phyloP scores from a whole-genome alignment of 805 yeast genomes.

The Candida railenensis region DNA sequence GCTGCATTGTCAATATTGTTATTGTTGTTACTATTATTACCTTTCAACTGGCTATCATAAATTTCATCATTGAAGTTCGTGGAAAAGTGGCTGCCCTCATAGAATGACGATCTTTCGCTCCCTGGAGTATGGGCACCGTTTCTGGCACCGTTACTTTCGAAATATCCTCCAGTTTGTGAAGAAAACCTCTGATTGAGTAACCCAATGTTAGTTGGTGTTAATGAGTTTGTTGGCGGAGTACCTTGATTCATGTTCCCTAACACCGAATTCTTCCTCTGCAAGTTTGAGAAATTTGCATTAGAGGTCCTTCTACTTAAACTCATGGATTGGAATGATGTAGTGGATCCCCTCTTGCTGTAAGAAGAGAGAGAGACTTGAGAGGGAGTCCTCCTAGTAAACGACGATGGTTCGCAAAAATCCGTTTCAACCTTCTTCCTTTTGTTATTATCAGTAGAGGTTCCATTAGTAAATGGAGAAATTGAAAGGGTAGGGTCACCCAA shows the following conservation, averaged over 20 bases:
- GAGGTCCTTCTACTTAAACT: conserved; percentile 18
- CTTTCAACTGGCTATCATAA: background rate
- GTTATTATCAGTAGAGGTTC: conserved; percentile 18
- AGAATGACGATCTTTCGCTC: conserved; percentile 1
- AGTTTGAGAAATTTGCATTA: conserved; percentile 10
- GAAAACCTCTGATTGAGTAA: conserved; percentile 21
- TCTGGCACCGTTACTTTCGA: conserved; percentile 13
- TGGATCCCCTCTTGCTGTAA: conserved; percentile 14
- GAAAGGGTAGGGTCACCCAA: conserved; percentile 3
- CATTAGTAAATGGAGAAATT: conserved; percentile 6
- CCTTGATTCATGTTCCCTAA: conserved; percentile 1
- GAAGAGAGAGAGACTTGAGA: conserved; percentile 14
- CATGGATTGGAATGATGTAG: conserved; percentile 13
- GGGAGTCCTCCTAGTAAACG: conserved; percentile 18
- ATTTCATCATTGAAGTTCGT: conserved; percentile 1
- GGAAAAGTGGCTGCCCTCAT: background rate
- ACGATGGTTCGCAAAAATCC: conserved; percentile 9
- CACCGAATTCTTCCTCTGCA: conserved; percentile 11
- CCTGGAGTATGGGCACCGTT: conserved; percentile 1
- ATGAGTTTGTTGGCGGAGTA: conserved; percentile 13
- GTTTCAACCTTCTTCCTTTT: conserved; percentile 43
- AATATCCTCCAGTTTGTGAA: conserved; percentile 12
- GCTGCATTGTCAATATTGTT: background rate
- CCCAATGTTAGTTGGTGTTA: conserved; percentile 24
- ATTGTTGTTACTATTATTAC: background rate